phyloP scores from a whole-genome alignment of 2,329 filamentous ascomycete genomes.

The Ophiostoma piceae region DNA sequence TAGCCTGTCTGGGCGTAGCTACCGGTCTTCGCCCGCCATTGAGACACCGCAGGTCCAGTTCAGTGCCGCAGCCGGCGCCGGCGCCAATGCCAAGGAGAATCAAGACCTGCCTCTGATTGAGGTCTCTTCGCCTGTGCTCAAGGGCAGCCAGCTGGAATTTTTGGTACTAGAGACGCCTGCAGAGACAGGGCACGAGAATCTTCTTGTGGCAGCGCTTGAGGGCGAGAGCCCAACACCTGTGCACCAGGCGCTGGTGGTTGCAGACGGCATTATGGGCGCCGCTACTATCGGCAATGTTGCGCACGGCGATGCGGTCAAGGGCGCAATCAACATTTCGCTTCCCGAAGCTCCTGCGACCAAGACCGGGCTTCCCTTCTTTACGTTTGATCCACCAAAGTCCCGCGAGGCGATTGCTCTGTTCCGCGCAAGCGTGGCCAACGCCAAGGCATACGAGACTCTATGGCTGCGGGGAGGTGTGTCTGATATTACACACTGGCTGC shows the following conservation, averaged over 20 bases:
- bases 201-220: slow-evolving; percentile 44
- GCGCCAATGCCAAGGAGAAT: slow-evolving; percentile 18
- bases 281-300: slow-evolving; percentile 45
- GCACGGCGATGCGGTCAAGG: slow-evolving; percentile 42
- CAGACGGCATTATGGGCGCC: slow-evolving; percentile 65
- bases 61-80: not conserved
- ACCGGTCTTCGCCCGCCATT: slow-evolving; percentile 24
- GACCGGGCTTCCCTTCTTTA: slow-evolving; percentile 43
- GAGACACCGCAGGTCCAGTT: slow-evolving; percentile 11
- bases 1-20: slow-evolving; percentile 29
- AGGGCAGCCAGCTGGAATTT: slow-evolving; percentile 60
- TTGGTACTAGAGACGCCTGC: slow-evolving; percentile 44
- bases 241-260: slow-evolving; percentile 72
- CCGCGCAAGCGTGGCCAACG: slow-evolving; percentile 63
- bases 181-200: not conserved
- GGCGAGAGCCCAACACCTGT: slow-evolving; percentile 70
- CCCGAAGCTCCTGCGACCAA: slow-evolving; percentile 38
- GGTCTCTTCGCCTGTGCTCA: slow-evolving; percentile 58
- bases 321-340: slow-evolving; percentile 49
- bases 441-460: slow-evolving; percentile 63
- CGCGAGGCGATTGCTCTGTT: slow-evolving; percentile 60
- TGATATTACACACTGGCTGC: slow-evolving; percentile 61
- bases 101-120: slow-evolving; percentile 54
- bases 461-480: slow-evolving; percentile 71
- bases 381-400: slow-evolving; percentile 61